A percentile compares a stretch with the other conserved stretches of the same genome.
phyloP scores from a whole-genome alignment of 2,329 filamentous ascomycete species.

The Penicillium sclerotiorum region DNA sequence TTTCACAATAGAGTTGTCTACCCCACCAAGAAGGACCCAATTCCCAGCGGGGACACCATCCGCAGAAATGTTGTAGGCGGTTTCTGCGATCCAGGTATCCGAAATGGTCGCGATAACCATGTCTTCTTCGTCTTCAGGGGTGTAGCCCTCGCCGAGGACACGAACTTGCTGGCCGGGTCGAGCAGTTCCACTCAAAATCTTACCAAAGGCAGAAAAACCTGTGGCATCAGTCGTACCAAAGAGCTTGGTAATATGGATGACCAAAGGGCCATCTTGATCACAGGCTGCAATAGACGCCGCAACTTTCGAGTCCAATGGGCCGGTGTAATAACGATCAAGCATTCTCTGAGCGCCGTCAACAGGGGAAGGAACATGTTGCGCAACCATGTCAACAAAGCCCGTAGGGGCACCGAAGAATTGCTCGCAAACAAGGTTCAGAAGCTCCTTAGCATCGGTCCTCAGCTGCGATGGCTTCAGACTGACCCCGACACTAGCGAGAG shows the following conservation, averaged over 20 bases:
- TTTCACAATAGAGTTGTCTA: slow-evolving; percentile 98
- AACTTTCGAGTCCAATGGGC: slow-evolving; percentile 79
- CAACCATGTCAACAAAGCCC: slow-evolving; percentile 95
- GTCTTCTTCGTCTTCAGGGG: slow-evolving; percentile 95
- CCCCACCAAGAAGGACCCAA: slow-evolving; percentile 84
- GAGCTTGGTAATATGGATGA: slow-evolving; percentile 91
- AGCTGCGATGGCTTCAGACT: slow-evolving; percentile 88
- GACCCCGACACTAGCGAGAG: slow-evolving; percentile 79
- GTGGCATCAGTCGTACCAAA: slow-evolving; percentile 91
- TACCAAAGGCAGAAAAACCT: slow-evolving; percentile 84
- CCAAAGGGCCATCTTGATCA: slow-evolving; percentile 83
- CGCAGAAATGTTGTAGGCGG: slow-evolving; percentile 87
- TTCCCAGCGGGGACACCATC: slow-evolving; percentile 93
- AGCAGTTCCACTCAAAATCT: slow-evolving; percentile 90
- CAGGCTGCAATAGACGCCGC: slow-evolving; percentile 79
- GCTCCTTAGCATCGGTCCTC: slow-evolving; percentile 82
- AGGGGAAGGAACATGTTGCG: slow-evolving; percentile 86
- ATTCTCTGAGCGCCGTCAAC: slow-evolving; percentile 74
- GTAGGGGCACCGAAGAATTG: slow-evolving; percentile 91
- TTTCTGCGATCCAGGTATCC: slow-evolving; percentile 87
- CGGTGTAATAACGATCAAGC: slow-evolving; percentile 87
- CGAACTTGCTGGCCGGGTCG: slow-evolving; percentile 80
- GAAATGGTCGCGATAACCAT: slow-evolving; percentile 86
- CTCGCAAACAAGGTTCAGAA: slow-evolving; percentile 86
- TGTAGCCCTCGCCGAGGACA: slow-evolving; percentile 93